Base-by-base conservation (phyloP, 345 rosid species). In the Salix koriyanagi region DNA sequence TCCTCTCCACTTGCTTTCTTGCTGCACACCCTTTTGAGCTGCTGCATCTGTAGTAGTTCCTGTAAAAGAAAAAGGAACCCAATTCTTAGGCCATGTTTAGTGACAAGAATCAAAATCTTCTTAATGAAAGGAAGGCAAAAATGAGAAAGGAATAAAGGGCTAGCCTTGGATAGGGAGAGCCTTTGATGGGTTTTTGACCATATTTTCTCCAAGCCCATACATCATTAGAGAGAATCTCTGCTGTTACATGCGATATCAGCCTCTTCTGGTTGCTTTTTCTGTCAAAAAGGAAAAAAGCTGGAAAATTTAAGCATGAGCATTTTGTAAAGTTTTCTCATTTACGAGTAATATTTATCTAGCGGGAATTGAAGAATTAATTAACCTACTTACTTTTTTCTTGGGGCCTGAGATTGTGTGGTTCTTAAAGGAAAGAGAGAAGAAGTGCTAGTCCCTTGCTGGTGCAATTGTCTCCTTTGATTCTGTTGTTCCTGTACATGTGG, bases 161-260 rank as follows among this genome's bases (percentile, higher is more conserved):
- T n/a, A 23, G 91, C 97, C 97, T 91, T 26, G 97, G 99, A 74
- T 88, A 90, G 7, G 97, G 97, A 23, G 97, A 91, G 46, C 97
- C 97, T 83, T 93, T 95, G 81, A 95, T 95, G 76, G 97, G 99
- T 82, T 95, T 95, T 70, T 95, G 97, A 5, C 99, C 99, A 78
- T 95, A 95, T 67, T 95, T 95, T 11, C 99, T 89, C 99, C 99
- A 95, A 64, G 97, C 92, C 99, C 99, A 95, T 74, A 86, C 77
- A 86, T 95, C 99, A 72, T 87, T 79, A 18, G 92, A 86, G 73
- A 95, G 90, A 72, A 91, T 88, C 81, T 91, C 97, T 52, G 83
- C 94, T 37, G 90, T 79, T 39, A 95, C 91, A 64, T 90, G 96
- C 81, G 90, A 84, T 56, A 93, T 85, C 61, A 84, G 79, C 84